These are phyloP conservation scores for Parietichytrium sp. DNA, from an alignment of 108 stramenopile genomes.

Conservation along the genomic window DNA sequence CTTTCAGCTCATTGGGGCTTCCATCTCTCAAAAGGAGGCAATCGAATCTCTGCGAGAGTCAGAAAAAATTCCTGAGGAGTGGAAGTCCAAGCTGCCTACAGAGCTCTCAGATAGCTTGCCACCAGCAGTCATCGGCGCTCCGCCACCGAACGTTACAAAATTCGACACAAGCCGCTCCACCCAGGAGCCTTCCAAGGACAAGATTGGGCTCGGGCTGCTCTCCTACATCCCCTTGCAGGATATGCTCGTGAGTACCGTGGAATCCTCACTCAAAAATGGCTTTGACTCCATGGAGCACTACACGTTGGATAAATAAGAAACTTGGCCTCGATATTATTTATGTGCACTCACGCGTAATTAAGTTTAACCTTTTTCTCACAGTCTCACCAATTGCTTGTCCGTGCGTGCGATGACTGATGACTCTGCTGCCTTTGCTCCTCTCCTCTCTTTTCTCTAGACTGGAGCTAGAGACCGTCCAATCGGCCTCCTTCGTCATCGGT, in stretches of 20 bases:
- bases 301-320: slow-evolving; percentile 29
- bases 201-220: slow-evolving; percentile 18
- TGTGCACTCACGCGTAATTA: too few species aligned
- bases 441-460: too few species aligned
- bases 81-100: background rate
- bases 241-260: background rate
- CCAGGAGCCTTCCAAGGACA: background rate
- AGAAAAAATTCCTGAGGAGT: background rate
- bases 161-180: background rate
- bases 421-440: too few species aligned
- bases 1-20: slow-evolving; percentile 12
- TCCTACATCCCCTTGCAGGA: background rate
- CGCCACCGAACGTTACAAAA: slow-evolving; percentile 5
- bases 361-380: too few species aligned
- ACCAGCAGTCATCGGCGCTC: background rate
- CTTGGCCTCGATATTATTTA: too few species aligned
- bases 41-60: slow-evolving; percentile 13
- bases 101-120: background rate
- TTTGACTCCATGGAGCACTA: slow-evolving; percentile 3
- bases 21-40: background rate
- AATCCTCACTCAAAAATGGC: background rate
- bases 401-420: too few species aligned
- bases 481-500: too few species aligned
- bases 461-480: too few species aligned
- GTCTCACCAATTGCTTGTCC: too few species aligned